Conservation (phyloP, 352 stramenopile genomes). For the Albugo laibachii region DNA sequence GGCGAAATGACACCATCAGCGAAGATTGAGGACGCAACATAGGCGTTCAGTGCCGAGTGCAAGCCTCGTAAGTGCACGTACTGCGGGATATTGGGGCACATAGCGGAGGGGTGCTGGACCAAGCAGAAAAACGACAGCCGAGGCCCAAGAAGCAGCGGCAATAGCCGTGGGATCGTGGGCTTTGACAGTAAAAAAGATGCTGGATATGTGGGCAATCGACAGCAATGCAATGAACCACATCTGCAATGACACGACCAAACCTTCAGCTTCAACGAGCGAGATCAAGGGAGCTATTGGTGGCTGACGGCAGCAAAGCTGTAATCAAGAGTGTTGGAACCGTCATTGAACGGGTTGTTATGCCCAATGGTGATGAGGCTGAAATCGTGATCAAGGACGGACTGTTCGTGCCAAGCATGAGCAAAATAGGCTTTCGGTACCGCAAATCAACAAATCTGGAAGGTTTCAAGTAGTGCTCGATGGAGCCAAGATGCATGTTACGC, state of each 20-base stretch:
- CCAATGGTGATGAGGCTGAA: constrained; percentile 3
- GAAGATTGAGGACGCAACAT: constrained; percentile 5
- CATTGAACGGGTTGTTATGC: constrained; percentile 1
- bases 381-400: constrained; percentile 6
- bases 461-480: too few relatives aligned
- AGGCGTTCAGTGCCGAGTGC: constrained; percentile 6
- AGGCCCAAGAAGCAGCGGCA: neutral
- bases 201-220: constrained; percentile 4
- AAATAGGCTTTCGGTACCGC: too few relatives aligned
- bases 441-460: too few relatives aligned
- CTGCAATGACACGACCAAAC: neutral
- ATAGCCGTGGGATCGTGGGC: constrained; percentile 1
- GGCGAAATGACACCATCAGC: constrained; percentile 7
- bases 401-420: too few relatives aligned
- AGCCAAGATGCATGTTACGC: too few relatives aligned
- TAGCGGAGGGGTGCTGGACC: constrained; percentile 5
- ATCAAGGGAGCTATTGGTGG: too few relatives aligned
- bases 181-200: constrained; percentile 2
- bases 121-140: too few relatives aligned
- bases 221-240: constrained; percentile 4
- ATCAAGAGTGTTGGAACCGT: constrained; percentile 5
- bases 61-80: constrained; percentile 3
- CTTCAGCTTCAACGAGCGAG: too few relatives aligned
- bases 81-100: constrained; percentile 6
- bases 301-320: constrained; percentile 2